These are phyloP conservation scores for Sclerotinia spermophila DNA, from an alignment of 2,329 filamentous ascomycete genomes.

Conservation along the genomic window DNA sequence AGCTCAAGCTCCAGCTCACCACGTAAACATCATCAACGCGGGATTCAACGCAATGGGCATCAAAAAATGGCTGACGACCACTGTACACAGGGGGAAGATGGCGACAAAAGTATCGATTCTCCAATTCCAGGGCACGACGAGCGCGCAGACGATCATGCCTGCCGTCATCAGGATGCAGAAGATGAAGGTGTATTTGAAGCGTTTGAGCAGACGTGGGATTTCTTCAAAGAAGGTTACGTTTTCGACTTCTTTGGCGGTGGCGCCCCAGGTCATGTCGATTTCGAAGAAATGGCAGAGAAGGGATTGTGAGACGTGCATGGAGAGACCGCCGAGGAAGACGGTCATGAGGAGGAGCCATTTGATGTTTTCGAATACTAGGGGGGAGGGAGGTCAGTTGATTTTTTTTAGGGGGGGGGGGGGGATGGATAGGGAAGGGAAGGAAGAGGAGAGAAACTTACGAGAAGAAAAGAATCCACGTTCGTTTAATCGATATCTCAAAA, in stretches of 20 bases:
- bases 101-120: slow-evolving; percentile 68
- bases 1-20: slow-evolving; percentile 43
- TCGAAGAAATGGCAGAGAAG: slow-evolving; percentile 79
- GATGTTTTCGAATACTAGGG: slow-evolving; percentile 53
- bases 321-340: slow-evolving; percentile 79
- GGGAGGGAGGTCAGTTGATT: background rate
- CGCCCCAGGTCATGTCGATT: slow-evolving; percentile 82
- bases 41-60: slow-evolving; percentile 72
- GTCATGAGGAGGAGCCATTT: slow-evolving; percentile 72
- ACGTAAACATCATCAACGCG: slow-evolving; percentile 74
- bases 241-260: slow-evolving; percentile 78
- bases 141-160: slow-evolving; percentile 54
- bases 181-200: slow-evolving; percentile 54
- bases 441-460: background rate
- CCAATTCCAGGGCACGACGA: slow-evolving; percentile 64
- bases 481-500: slow-evolving; percentile 69
- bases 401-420: no score
- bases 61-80: slow-evolving; percentile 64
- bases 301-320: slow-evolving; percentile 76
- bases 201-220: slow-evolving; percentile 71
- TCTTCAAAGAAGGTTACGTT: slow-evolving; percentile 83
- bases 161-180: slow-evolving; percentile 52
- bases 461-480: slow-evolving; percentile 43
- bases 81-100: slow-evolving; percentile 70
- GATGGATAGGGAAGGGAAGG: no score